Conservation (phyloP, 441 rosid genomes). For the Corymbia calophylla region DNA sequence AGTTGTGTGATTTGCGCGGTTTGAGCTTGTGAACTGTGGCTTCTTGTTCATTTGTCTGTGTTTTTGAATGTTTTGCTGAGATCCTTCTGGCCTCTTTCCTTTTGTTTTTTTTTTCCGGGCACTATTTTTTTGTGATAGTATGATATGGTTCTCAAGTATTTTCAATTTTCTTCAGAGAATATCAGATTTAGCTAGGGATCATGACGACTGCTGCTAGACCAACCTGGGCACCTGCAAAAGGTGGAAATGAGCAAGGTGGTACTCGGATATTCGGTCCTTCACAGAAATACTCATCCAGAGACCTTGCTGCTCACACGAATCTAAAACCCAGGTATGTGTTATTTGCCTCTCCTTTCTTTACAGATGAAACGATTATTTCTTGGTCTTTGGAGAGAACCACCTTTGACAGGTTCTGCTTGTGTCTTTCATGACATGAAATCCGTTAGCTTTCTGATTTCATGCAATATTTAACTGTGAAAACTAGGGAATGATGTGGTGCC, state of each 20-base stretch:
- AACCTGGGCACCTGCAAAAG: conserved; percentile 98
- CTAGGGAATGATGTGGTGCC: background rate
- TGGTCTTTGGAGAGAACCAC: background rate
- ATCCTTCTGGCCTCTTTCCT: background rate
- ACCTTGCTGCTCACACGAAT: conserved; percentile 81
- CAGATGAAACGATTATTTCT: background rate
- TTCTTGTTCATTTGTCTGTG: background rate
- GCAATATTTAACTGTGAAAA: background rate
- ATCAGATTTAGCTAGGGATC: background rate
- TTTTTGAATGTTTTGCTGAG: background rate
- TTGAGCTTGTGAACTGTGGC: background rate
- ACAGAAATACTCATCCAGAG: conserved; percentile 92
- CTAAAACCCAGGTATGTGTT: conserved; percentile 70
- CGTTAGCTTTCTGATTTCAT: background rate
- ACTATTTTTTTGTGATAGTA: background rate
- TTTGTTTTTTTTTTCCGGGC: background rate
- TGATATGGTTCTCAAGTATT: background rate
- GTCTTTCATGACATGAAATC: background rate
- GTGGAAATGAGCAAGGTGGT: conserved; percentile 96
- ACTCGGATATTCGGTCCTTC: conserved; percentile 94
- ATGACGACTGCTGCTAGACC: conserved; percentile 99
- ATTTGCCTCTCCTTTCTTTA: background rate
- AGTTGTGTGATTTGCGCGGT: background rate
- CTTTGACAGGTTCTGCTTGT: background rate
- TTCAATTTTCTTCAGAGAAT: background rate